Evolutionary conservation across 1,284 basidiomycete species (phyloP), one percentile per base, ranked within the genome.

Genomic region (Polyporus tsugae): DNA sequence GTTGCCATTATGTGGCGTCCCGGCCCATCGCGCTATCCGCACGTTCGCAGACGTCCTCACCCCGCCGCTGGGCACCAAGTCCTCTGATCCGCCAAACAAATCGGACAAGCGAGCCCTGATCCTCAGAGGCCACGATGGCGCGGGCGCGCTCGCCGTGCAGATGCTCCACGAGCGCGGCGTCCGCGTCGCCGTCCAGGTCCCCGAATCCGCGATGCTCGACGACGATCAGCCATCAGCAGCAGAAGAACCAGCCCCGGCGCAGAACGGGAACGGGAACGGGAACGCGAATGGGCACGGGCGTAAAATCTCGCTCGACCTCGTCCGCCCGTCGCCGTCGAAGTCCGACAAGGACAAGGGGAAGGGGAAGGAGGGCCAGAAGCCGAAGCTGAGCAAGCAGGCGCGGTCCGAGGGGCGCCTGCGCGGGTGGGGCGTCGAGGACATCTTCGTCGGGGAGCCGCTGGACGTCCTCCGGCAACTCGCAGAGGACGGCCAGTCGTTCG

Each of bases 21-120:
- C 91, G 15, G 92, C 94, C 0, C 90, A 93, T 74, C 89, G 95
- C 22, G 93, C 93, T 0, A 84, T 95, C 7, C 87, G 91, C 36
- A 91, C 91, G 0, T 87, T 84, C 66, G 65, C 72, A 13, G 77
- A 76, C 39, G 76, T 76, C 39, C 72, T 78, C 38, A 44, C 76
- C 0, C 70, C 74, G 0, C 70, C 75, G 1, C 63, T 68, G 39
- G 35, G 46, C 42, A 62, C 65, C 19, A 69, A 70, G 15, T 61
- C 70, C 35, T 62, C 53, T 4, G 52, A 61, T 25, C 68, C 69
- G 2, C 57, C 63, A 4, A 19, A 36, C 9, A 64, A 58, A 13
- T 44, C 66, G 0, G 67, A 73, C 13, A 70, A 65, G 57, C 76
- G 89, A 1, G 91, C 84, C 4, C 82, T 97, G 22, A 85, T 96